Base-by-base conservation (phyloP, 345 rosid genomes). In the Mallotus nudiflorus region DNA sequence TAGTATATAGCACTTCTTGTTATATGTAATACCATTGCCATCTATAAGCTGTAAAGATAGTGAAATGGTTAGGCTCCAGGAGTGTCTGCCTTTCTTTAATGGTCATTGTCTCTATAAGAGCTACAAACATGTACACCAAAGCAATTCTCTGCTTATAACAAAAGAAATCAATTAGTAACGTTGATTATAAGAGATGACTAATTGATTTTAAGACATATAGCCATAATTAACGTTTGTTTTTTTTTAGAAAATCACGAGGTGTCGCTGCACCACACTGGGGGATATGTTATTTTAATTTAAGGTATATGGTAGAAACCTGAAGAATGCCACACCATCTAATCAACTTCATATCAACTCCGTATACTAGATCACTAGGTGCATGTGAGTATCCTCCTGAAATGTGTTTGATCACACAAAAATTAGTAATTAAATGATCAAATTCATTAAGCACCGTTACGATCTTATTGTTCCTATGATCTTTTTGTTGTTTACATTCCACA, bases 291-390 rank as follows among this genome's bases (percentile, higher is more conserved):
- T n/a, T n/a, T n/a, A n/a, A n/a, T n/a, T n/a, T n/a, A 33, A 2
- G 37, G 3, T 33, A 4, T 42, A 4, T 20, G 18, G 16, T 7
- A 3, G 39, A 42, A 28, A 88, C 91, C 91, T 88, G 91, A 42
- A 86, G 89, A 74, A 89, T 89, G 59, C 93, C 93, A 14, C 66
- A 85, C 93, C 89, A 89, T 18, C 91, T 72, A 24, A 89, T 85
- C 0, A 53, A 13, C 63, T 86, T 86, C 91, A 89, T 85, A 83
- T 89, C 88, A 45, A 85, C 93, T 51, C 93, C 93, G 51, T 89
- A 86, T 11, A 64, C 12, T 9, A 89, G 93, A 16, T 78, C 80
- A 69, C 7, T 0, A 9, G 93, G 93, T 1, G 93, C 89, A 57
- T 89, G 93, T 7, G 89, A 86, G 62, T 85, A 89, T 62, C 93